These are phyloP conservation scores for Neurospora sp. DNA, from an alignment of 2,329 filamentous ascomycete species.

Conservation along the genomic window DNA sequence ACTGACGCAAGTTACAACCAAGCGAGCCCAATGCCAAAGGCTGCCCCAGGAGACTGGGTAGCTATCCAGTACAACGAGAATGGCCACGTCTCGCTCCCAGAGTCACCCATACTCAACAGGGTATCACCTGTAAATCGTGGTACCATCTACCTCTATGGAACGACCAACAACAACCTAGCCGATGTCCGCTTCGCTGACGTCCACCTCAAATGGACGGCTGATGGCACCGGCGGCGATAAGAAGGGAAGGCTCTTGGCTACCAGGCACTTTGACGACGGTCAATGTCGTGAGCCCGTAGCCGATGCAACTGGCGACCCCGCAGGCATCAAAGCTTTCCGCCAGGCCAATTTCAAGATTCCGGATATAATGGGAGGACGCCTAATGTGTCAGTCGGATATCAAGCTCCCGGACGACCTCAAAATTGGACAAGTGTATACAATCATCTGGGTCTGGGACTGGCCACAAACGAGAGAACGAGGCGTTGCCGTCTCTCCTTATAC, in stretches of 20 bases:
- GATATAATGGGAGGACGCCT: conserved; percentile 43
- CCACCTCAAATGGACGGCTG: conserved; percentile 65
- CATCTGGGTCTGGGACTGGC: conserved; percentile 98
- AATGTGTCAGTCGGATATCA: conserved; percentile 70
- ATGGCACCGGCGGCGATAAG: conserved; percentile 71
- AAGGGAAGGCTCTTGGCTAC: conserved; percentile 67
- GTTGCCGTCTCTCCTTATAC: conserved; percentile 17
- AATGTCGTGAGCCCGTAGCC: conserved; percentile 62
- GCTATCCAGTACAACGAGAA: conserved; percentile 65
- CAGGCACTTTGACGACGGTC: conserved; percentile 79
- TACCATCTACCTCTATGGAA: conserved; percentile 67
- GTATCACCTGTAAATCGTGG: conserved; percentile 49
- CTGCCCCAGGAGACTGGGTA: conserved; percentile 50
- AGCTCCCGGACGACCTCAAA: conserved; percentile 58
- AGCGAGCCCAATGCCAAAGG: conserved; percentile 52
- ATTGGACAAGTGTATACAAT: conserved; percentile 61
- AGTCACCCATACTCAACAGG: conserved; percentile 35
- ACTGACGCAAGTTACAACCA: conserved; percentile 40
- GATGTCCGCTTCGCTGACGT: conserved; percentile 49
- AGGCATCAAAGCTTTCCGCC: conserved; percentile 48
- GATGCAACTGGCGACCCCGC: conserved; percentile 34
- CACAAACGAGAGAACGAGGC: conserved; percentile 39
- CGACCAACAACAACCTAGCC: conserved; percentile 40
- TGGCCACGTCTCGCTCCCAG: conserved; percentile 58
- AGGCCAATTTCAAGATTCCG: conserved; percentile 39